phyloP scores from a whole-genome alignment of 805 yeast species.

The Saccharomycopsis sp. region DNA sequence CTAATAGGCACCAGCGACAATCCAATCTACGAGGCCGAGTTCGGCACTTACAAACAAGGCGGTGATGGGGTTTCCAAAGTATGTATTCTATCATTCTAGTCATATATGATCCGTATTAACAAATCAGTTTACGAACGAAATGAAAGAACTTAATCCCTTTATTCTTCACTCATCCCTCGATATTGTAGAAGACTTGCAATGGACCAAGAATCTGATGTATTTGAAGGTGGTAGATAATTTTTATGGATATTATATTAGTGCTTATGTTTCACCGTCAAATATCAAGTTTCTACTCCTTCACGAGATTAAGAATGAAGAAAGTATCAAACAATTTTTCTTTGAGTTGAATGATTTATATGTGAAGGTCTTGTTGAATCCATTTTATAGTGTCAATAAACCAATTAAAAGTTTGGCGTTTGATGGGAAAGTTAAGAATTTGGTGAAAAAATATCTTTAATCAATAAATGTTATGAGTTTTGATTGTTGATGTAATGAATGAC shows the following conservation, averaged over 20 bases:
- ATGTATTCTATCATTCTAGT: conserved; percentile 7
- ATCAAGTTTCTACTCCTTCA: conserved; percentile 69
- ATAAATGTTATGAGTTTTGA: neutral
- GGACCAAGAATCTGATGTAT: conserved; percentile 57
- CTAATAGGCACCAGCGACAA: conserved; percentile 80
- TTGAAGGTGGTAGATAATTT: conserved; percentile 77
- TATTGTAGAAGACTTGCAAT: conserved; percentile 82
- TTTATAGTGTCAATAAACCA: conserved; percentile 66
- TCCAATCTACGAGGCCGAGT: conserved; percentile 81
- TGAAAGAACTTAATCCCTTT: conserved; percentile 77
- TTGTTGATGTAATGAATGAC: neutral
- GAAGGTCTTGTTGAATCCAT: conserved; percentile 77
- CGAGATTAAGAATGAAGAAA: conserved; percentile 45
- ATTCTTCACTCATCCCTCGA: conserved; percentile 84
- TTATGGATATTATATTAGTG: conserved; percentile 74
- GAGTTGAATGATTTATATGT: conserved; percentile 85
- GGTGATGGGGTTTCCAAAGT: conserved; percentile 48
- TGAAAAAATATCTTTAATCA: conserved; percentile 61
- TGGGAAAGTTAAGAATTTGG: conserved; percentile 54
- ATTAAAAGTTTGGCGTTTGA: conserved; percentile 71
- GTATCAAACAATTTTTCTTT: conserved; percentile 70
- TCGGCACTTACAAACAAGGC: conserved; percentile 61
- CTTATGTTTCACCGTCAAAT: conserved; percentile 82
- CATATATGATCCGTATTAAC: neutral
- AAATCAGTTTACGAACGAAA: conserved; percentile 46